These are phyloP conservation scores for Allantophomopsis lycopodina DNA, from an alignment of 2,329 filamentous ascomycete species.

Conservation along the genomic window DNA sequence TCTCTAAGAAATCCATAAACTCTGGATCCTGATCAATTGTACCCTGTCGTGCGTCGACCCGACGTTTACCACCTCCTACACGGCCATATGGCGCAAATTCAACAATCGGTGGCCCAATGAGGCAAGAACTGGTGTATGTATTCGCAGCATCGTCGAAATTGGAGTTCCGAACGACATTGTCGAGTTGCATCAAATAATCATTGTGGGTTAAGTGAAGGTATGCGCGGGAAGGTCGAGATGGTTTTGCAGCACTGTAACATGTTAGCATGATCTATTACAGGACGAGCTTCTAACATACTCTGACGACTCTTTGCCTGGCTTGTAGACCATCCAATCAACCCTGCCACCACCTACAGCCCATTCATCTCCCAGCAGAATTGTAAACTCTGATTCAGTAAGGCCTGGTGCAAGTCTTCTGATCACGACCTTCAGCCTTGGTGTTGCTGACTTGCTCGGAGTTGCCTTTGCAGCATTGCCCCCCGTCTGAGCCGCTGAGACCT, in stretches of 20 bases:
- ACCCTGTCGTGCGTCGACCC: slow-evolving; percentile 74
- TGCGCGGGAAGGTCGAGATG: slow-evolving; percentile 65
- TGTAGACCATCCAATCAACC: slow-evolving; percentile 72
- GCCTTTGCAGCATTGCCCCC: slow-evolving; percentile 25
- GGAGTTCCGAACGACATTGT: slow-evolving; percentile 53
- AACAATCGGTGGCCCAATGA: slow-evolving; percentile 66
- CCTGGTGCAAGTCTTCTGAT: slow-evolving; percentile 77
- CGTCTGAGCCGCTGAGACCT: slow-evolving; percentile 31
- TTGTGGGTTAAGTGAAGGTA: slow-evolving; percentile 72
- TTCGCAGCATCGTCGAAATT: slow-evolving; percentile 74
- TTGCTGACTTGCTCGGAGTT: slow-evolving; percentile 28
- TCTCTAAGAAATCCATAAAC: slow-evolving; percentile 86
- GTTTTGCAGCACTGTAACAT: slow-evolving; percentile 58
- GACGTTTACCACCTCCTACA: slow-evolving; percentile 58
- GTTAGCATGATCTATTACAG: slow-evolving; percentile 2
- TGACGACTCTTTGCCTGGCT: slow-evolving; percentile 63
- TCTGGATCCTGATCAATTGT: slow-evolving; percentile 95
- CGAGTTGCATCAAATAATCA: slow-evolving; percentile 51
- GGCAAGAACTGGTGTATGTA: slow-evolving; percentile 54
- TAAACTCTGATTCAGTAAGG: slow-evolving; percentile 68
- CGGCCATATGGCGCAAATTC: slow-evolving; percentile 80
- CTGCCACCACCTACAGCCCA: slow-evolving; percentile 74
- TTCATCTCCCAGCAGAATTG: slow-evolving; percentile 55
- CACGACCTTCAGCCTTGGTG: slow-evolving; percentile 63
- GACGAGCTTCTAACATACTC: slow-evolving; percentile 43